Evolutionary conservation across 108 stramenopile genomes (phyloP), one percentile per base, ranked within the genome.

Genomic region (Cyclotella cryptica): DNA sequence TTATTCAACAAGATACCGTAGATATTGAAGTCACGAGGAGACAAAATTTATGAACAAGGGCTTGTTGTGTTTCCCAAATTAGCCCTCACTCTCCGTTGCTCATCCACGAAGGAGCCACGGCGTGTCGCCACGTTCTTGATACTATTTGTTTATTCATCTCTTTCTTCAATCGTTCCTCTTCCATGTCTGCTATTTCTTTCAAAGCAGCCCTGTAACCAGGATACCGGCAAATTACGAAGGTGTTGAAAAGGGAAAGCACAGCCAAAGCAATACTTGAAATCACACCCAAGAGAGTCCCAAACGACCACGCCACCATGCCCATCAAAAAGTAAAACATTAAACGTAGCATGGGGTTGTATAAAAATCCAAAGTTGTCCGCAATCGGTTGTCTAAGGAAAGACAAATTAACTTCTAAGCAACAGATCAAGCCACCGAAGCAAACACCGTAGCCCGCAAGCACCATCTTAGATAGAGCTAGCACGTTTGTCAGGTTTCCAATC

Each of bases 281-380:
- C 28, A 62, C 74, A 29, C 95, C 95, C 46, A 87, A 66, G 12
- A 93, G 0, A 0, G 74, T 74, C 17, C 87, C 85, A 72, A 84
- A 96, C 29, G 87, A 75, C 83, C 80, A 96, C 24, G 85, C 77
- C 9, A 93, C 80, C 43, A 81, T 87, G 10, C 77, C 91, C 78
- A 95, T 47, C 12, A 95, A 79, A 62, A 93, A 26, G 66, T 92
- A 96, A 79, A 92, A 96, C 22, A 93, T 26, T 24, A 96, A 89
- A 39, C 94, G 64, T 71, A 90, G 85, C 11, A 87, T 21, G 0
- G 90, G 86, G 66, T 83, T 85, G 88, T 91, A 96, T 42, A 96
- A 65, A 69, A 96, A 95, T 30, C 94, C 94, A 76, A 93, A 96
- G 74, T 93, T 96, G 18, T 88, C 87, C 12, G 94, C 92, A 70